Conservation (phyloP, 805 yeast species). For the Candida schatavii region DNA sequence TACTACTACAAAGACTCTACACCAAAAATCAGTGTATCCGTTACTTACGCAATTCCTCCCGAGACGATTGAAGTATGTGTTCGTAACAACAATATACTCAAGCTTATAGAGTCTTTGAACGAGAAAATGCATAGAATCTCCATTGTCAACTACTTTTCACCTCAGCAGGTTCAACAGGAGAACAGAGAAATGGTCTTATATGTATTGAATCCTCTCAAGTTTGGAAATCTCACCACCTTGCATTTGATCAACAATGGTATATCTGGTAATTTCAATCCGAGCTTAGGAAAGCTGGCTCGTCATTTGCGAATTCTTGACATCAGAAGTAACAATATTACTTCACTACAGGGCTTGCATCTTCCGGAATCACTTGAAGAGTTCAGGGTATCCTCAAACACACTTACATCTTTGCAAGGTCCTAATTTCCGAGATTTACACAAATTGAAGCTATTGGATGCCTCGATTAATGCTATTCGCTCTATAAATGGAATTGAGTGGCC, state of each 20-base stretch:
- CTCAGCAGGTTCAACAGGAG: neutral
- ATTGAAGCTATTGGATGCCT: constrained; percentile 1
- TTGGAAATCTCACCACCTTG: neutral
- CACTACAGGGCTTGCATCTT: neutral
- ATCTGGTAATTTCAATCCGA: neutral
- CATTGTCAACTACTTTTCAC: neutral
- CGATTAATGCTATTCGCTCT: constrained; percentile 7
- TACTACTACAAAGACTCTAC: constrained; percentile 9
- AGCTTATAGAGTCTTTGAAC: constrained; percentile 9
- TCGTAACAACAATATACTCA: constrained; percentile 9
- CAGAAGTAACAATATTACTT: neutral
- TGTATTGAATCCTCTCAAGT: neutral
- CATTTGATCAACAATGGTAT: constrained; percentile 2
- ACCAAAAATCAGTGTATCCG: constrained; percentile 10
- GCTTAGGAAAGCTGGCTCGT: neutral
- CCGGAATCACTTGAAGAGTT: neutral
- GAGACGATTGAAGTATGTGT: constrained; percentile 1
- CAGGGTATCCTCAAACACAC: neutral
- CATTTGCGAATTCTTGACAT: neutral
- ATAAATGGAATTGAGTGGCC: constrained; percentile 9
- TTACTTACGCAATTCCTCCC: constrained; percentile 9
- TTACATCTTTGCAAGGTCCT: neutral
- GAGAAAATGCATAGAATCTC: constrained; percentile 10
- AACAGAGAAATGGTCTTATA: neutral
- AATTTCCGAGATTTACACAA: neutral